Base-by-base conservation (phyloP, 2,329 filamentous ascomycete genomes). In the Teratosphaeria gauchensis region DNA sequence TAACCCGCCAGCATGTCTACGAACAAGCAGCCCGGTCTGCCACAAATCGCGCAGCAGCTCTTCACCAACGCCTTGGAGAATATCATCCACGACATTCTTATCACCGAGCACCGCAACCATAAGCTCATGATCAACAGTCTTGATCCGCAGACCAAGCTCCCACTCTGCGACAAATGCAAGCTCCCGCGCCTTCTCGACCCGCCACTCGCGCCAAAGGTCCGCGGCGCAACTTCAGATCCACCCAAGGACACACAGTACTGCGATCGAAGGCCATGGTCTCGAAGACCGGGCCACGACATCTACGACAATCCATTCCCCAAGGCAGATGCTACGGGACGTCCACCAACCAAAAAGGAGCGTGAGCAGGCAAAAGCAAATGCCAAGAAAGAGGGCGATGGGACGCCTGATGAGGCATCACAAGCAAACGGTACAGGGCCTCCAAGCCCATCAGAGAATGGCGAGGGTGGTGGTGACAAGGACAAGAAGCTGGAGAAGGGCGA, bases 251-350 rank as follows among this genome's bases (percentile, higher is more conserved):
- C 68, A 0, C 83, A 86, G 64, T 92, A 91, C 78, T 92, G 89
- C 80, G 89, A 89, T 73, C 85, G 85, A 64, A 84, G 87, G 61
- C 88, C 88, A 0, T 92, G 87, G 77, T 88, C 90, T 61, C 84
- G 89, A 65, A 86, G 88, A 70, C 79, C 84, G 1, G 87, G 87
- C 61, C 88, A 85, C 74, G 88, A 92, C 72, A 89, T 92, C 63
- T 91, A 91, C 73, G 88, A 87, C 55, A 89, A 91, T 73, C 89
- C 87, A 31, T 92, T 89, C 81, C 85, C 89, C 14, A 85, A 84
- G 19, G 86, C 87, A 24, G 84, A 85, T 24, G 84, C 84, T 14
- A 70, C 69, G 6, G 68, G 68, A 28, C 67, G 72, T 14, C 71
- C 71, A 0, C 82, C 87, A 61, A 88, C 87, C 61, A 89, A 88